Evolutionary conservation across 129 eudicot genomes (phyloP).

Genomic region (Glebionis coronaria): DNA sequence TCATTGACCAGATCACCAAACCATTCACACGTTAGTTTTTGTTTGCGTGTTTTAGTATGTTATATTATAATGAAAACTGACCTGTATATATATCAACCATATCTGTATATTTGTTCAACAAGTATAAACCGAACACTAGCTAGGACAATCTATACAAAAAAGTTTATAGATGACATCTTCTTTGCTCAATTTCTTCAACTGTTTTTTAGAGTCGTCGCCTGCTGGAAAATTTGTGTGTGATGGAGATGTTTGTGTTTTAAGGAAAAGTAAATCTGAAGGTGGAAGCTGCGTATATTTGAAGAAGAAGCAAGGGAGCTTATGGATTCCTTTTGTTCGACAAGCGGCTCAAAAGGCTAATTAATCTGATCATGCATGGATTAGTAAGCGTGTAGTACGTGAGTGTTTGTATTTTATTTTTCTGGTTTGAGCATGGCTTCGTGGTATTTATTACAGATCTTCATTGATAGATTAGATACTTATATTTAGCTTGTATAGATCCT

Average conservation of each 20-base stretch:
- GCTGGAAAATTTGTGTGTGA: constrained; percentile 29
- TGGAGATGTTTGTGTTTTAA: constrained; percentile 36
- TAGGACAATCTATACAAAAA: neutral
- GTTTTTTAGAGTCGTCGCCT: constrained; percentile 33
- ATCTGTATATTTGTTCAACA: constrained; percentile 4
- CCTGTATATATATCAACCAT: neutral
- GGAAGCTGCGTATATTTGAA: constrained; percentile 9
- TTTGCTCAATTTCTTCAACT: constrained; percentile 24
- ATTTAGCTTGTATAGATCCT: no score
- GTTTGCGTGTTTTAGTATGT: no score
- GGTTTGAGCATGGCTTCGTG: no score
- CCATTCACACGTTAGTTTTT: constrained; percentile 4
- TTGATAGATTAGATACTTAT: no score
- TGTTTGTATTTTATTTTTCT: no score
- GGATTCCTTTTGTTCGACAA: constrained; percentile 28
- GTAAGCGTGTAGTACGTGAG: neutral
- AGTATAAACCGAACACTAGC: neutral
- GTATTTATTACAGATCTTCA: no score
- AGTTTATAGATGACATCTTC: constrained; percentile 27
- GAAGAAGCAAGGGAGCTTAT: constrained; percentile 30
- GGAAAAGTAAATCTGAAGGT: constrained; percentile 20
- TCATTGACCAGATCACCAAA: constrained; percentile 24
- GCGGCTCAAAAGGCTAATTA: constrained; percentile 16
- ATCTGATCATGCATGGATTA: neutral
- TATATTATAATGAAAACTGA: neutral